A percentile compares a stretch with the other conserved stretches of the same genome.
phyloP scores from a whole-genome alignment of 768 basidiomycete genomes.

The Leccinellum luteum region DNA sequence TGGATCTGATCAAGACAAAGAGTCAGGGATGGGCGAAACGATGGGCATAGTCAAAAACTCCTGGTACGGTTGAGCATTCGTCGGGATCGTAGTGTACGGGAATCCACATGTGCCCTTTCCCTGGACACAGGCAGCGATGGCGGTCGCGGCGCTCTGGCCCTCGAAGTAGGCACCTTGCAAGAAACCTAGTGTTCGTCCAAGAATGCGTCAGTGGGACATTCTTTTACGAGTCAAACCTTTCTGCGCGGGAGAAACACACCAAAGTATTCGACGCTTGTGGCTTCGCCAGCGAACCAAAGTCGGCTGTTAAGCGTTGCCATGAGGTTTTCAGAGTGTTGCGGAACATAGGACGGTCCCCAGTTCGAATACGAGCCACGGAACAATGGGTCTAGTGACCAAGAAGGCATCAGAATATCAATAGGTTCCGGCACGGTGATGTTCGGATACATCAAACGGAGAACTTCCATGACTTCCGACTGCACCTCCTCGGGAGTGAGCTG shows the following conservation, averaged over 20 bases:
- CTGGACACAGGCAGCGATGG: constrained; percentile 43
- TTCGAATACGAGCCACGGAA: constrained; percentile 55
- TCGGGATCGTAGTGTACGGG: constrained; percentile 26
- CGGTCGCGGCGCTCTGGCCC: constrained; percentile 40
- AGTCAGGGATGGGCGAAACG: neutral
- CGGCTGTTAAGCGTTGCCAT: constrained; percentile 48
- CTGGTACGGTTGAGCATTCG: constrained; percentile 35
- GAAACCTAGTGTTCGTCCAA: constrained; percentile 38
- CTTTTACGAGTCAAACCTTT: no score
- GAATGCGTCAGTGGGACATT: neutral
- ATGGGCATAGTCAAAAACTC: constrained; percentile 9
- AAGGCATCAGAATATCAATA: constrained; percentile 50
- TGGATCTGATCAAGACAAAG: neutral
- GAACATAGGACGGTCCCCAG: constrained; percentile 63
- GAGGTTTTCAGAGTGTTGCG: constrained; percentile 52
- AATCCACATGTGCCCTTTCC: constrained; percentile 24
- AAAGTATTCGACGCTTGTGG: constrained; percentile 54
- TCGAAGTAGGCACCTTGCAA: constrained; percentile 60
- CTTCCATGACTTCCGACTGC: constrained; percentile 51
- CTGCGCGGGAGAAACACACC: constrained; percentile 37
- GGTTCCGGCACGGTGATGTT: constrained; percentile 53
- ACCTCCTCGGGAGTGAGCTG: constrained; percentile 45
- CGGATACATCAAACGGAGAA: constrained; percentile 61
- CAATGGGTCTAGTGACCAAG: constrained; percentile 53
- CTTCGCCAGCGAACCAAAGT: constrained; percentile 66